phyloP scores from a whole-genome alignment of 805 yeast species.

The Sugiyamaella marilandica region DNA sequence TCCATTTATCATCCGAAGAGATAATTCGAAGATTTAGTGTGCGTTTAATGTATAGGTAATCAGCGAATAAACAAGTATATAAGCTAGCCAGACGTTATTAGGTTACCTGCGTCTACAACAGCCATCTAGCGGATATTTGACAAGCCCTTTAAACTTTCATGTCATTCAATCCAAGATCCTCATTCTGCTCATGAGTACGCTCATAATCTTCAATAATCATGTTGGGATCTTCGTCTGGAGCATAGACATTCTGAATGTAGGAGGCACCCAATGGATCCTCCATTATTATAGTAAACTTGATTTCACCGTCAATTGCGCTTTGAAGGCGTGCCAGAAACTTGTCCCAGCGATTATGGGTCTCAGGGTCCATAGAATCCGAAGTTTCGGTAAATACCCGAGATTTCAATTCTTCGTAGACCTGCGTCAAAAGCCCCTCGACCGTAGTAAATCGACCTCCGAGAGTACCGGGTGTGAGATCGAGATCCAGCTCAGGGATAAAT shows the following conservation, averaged over 20 bases:
- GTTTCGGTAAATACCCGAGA: conserved; percentile 78
- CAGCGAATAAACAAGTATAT: background rate
- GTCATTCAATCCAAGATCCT: conserved; percentile 72
- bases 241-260: conserved; percentile 95
- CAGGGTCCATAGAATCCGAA: conserved; percentile 85
- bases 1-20: conserved; percentile 6
- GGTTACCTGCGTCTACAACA: too few species aligned
- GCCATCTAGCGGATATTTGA: too few species aligned
- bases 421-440: conserved; percentile 84
- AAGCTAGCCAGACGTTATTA: too few species aligned
- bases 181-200: conserved; percentile 85
- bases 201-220: conserved; percentile 88
- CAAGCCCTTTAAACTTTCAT: conserved; percentile 29
- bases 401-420: conserved; percentile 85
- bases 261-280: conserved; percentile 95
- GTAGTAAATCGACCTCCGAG: conserved; percentile 98
- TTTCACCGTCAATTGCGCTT: conserved; percentile 75
- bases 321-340: conserved; percentile 68
- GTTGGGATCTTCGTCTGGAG: conserved; percentile 97
- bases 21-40: background rate
- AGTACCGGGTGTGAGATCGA: conserved; percentile 94
- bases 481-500: conserved; percentile 76
- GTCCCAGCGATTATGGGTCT: conserved; percentile 76
- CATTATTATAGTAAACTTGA: conserved; percentile 79
- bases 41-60: background rate